Conservation (phyloP, 306 rosid genomes). For the Ormosia semicastrata region DNA sequence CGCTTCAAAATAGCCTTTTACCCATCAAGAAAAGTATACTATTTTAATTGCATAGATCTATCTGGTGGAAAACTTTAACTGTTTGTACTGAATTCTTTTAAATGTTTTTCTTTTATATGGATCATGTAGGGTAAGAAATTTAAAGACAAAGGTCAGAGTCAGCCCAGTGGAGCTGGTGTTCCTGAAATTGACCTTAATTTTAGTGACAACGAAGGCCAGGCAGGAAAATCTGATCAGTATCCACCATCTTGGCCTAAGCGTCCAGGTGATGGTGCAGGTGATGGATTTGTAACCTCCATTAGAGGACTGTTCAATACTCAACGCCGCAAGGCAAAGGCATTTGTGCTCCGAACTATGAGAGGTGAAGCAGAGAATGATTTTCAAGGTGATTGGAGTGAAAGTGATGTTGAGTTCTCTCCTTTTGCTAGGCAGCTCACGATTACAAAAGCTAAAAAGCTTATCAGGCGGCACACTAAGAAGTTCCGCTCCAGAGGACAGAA, state of each 20-base stretch:
- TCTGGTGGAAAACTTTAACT: conserved; percentile 1
- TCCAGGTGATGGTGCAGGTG: conserved; percentile 96
- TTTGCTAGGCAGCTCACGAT: conserved; percentile 94
- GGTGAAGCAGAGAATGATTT: conserved; percentile 94
- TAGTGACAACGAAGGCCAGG: conserved; percentile 86
- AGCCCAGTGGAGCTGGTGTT: conserved; percentile 55
- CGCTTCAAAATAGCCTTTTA: not conserved
- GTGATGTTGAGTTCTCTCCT: conserved; percentile 84
- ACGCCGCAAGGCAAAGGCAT: conserved; percentile 92
- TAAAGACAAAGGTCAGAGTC: conserved; percentile 81
- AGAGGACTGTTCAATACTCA: conserved; percentile 92
- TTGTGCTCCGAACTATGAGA: conserved; percentile 91
- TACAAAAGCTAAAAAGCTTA: conserved; percentile 85
- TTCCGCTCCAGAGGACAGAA: conserved; percentile 81
- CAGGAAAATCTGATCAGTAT: conserved; percentile 69
- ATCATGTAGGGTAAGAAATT: conserved; percentile 84
- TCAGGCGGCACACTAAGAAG: conserved; percentile 90
- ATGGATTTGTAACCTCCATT: conserved; percentile 95
- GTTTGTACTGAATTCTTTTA: conserved; percentile 8
- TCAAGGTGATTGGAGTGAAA: conserved; percentile 97
- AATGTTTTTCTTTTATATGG: conserved; percentile 9
- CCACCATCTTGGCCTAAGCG: conserved; percentile 88
- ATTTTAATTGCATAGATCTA: not conserved
- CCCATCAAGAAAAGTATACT: not conserved
- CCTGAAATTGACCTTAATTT: conserved; percentile 85